Evolutionary conservation across 768 basidiomycete genomes (phyloP), one percentile per base, ranked within the genome.

Genomic region (Tricholoma flavovirens): DNA sequence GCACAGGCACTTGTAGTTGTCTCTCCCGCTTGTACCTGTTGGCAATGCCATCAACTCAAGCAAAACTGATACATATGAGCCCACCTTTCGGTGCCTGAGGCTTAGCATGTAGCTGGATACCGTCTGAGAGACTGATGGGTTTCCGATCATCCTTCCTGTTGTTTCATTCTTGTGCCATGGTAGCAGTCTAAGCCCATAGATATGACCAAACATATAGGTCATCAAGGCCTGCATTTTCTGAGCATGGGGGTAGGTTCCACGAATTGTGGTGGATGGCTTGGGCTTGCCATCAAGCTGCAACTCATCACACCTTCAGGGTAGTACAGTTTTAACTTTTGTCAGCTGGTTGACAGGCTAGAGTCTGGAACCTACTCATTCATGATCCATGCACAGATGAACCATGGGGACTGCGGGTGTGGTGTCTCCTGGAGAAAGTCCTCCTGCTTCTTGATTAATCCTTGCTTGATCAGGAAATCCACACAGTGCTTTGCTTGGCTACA

Each of bases 51-150:
- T 32, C 10, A 58, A 56, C 4, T 43, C 42, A 21, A 8, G 12
- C n/a, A n/a, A n/a, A n/a, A n/a, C n/a, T n/a, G n/a, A 21, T 19
- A 43, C 22, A 8, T 43, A 9, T 12, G 1, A 3, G 9, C 19
- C 2, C 11, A 21, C 42, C 42, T 43, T 43, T 21, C 42, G 21
- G 42, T 10, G 21, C 42, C 42, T 36, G 3, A 71, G 52, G 38
- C 63, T 68, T 1, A 68, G 38, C 69, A 72, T 70, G 42, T 68
- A 72, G 0, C 52, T 57, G 0, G 67, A 66, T 0, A 72, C 66
- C 1, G 45, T 17, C 24, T 63, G 55, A 1, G 67, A 71, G 2
- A 68, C 53, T 0, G 69, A 71, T 10, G 68, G 70, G 49, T 72
- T 71, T 1, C 71, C 67, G 2, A 60, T 9, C 67, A 64, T 64